Evolutionary conservation across 805 yeast genomes (phyloP).

Genomic region (Yarrowia phangngaensis): DNA sequence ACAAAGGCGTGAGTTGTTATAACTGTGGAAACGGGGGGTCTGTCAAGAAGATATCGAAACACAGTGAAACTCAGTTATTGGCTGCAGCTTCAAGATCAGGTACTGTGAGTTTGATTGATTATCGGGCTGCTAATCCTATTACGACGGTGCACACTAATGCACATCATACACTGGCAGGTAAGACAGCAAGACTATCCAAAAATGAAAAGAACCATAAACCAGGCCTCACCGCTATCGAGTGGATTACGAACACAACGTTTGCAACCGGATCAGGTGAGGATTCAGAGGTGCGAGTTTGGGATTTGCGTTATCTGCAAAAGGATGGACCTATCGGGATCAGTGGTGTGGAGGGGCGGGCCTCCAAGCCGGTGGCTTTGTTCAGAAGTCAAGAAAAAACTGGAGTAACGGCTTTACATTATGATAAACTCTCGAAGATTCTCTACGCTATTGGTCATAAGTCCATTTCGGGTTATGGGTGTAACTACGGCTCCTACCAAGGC

Average conservation of each 20-base stretch:
- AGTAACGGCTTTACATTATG: constrained; percentile 4
- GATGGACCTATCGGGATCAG: constrained; percentile 11
- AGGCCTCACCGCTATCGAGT: constrained; percentile 11
- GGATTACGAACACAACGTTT: constrained; percentile 8
- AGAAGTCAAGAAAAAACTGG: not conserved
- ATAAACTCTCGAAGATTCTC: not conserved
- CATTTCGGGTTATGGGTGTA: constrained; percentile 4
- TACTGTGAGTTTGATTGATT: not conserved
- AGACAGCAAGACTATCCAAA: not conserved
- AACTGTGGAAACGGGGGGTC: constrained; percentile 4
- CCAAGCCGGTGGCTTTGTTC: constrained; percentile 5
- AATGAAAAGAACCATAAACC: not conserved
- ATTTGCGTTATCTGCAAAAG: not conserved
- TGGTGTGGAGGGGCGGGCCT: not conserved
- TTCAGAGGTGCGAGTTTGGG: constrained; percentile 18
- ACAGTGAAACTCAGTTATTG: not conserved
- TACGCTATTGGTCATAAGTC: constrained; percentile 7
- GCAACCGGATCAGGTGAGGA: not conserved
- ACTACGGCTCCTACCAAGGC: not conserved
- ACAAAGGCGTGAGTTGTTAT: not conserved
- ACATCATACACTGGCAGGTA: constrained; percentile 1
- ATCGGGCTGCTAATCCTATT: not conserved
- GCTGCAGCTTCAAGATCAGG: constrained; percentile 20
- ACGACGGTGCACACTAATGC: constrained; percentile 1
- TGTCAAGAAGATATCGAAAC: not conserved